Base-by-base conservation (phyloP, 2,329 filamentous ascomycete species). In the Fusarium incarnatum region DNA sequence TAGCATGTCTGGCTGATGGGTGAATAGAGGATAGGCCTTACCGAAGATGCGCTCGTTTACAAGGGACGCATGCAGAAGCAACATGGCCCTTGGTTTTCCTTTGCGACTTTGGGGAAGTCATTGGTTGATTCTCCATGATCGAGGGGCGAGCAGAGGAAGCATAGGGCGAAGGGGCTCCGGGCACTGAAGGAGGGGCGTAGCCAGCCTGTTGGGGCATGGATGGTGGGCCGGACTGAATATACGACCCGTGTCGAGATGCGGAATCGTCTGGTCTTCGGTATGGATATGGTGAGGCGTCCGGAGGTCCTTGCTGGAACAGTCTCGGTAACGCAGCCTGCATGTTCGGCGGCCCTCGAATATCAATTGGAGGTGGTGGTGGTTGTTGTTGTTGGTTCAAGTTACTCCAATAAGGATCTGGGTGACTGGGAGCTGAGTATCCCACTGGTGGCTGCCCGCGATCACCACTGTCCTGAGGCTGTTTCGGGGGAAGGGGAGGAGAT, bases 61-160 rank as follows among this genome's bases (percentile, higher is more conserved):
- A 96, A 64, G 94, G 93, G 72, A 95, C 90, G 78, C 93, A 96
- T 27, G 93, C 93, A 37, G 92, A 94, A 53, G 92, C 92, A 56
- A 95, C 93, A 82, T 96, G 93, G 16, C 92, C 91, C 77, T 94
- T 94, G 8, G 91, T 90, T 78, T 91, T 91, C 71, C 89, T 84
- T 67, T 89, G 88, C 9, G 87, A 83, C 73, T 89, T 90, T 3
- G 88, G 86, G 41, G 88, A 89, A 13, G 83, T 80, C 67, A 84
- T 86, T 5, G 83, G 79, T 37, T 82, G 79, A 25, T 78, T 79
- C 40, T 88, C 86, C n/a, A 80, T 76, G 11, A 79, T 76, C 60
- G 79, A 75, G 16, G 81, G 77, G 25, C 80, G 80, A 34, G 70
- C 72, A 28, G 75, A 64, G 23, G 72, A 53, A 25, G 74, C 58